Evolutionary conservation across 1,284 basidiomycete species (phyloP).

Genomic region (Lentinula novae-zelandiae): DNA sequence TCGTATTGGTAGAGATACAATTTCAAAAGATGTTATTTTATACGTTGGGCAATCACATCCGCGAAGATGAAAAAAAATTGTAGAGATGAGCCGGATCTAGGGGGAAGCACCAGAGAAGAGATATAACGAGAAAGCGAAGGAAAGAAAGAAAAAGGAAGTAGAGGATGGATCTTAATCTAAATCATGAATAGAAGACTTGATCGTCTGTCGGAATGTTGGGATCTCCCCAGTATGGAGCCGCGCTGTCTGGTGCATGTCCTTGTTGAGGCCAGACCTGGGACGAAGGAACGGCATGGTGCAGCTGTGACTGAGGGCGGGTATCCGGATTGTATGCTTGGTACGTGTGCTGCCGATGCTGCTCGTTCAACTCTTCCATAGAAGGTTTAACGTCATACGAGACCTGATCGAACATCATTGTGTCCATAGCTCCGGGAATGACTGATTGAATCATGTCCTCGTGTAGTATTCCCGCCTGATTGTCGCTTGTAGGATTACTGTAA

Average conservation of each 20-base stretch:
- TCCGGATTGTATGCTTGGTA: constrained; percentile 1
- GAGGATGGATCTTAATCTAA: neutral
- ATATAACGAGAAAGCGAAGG: too few relatives aligned
- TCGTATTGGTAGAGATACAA: too few relatives aligned
- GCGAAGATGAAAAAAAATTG: neutral
- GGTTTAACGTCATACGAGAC: constrained; percentile 10
- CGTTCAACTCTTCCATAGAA: constrained; percentile 6
- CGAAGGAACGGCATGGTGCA: neutral
- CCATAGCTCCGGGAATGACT: neutral
- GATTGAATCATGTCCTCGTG: constrained; percentile 2
- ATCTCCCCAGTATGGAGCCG: neutral
- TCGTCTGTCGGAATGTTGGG: neutral
- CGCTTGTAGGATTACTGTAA: neutral
- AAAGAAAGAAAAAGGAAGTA: too few relatives aligned
- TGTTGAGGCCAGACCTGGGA: neutral
- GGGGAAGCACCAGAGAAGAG: neutral
- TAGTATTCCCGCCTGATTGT: neutral
- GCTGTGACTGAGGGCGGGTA: neutral
- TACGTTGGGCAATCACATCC: neutral
- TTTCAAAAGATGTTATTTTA: neutral
- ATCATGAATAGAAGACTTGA: neutral
- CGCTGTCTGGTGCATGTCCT: neutral
- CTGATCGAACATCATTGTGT: constrained; percentile 1
- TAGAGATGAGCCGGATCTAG: neutral
- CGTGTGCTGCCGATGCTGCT: constrained; percentile 6